phyloP scores from a whole-genome alignment of 169 alveolate genomes.

The Cryptosporidium viatorum region DNA sequence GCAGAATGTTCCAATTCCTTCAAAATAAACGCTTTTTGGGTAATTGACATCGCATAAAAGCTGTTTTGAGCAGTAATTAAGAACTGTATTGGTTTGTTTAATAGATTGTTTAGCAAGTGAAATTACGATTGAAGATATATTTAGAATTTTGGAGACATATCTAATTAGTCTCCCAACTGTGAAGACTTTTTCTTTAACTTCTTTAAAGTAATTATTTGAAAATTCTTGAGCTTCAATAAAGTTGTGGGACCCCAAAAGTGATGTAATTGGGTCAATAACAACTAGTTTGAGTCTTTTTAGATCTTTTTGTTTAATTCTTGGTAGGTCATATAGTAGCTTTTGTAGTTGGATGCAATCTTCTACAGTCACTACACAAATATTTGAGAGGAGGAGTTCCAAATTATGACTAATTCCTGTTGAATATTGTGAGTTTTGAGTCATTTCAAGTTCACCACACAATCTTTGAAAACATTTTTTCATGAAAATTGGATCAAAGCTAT shows the following conservation, averaged over 20 bases:
- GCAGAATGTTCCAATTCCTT: constrained; percentile 4
- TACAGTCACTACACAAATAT: constrained; percentile 38
- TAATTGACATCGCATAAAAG: constrained; percentile 1
- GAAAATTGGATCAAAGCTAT: constrained; percentile 60
- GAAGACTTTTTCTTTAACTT: constrained; percentile 10
- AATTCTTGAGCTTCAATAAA: constrained; percentile 7
- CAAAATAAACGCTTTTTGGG: constrained; percentile 36
- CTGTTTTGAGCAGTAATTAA: constrained; percentile 8
- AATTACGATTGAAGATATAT: constrained; percentile 8
- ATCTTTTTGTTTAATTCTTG: neutral
- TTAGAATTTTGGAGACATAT: constrained; percentile 18
- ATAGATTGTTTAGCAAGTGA: constrained; percentile 24
- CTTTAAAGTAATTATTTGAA: neutral
- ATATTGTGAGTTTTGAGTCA: constrained; percentile 19
- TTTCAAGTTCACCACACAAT: constrained; percentile 47
- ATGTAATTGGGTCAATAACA: constrained; percentile 63
- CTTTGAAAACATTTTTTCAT: constrained; percentile 65
- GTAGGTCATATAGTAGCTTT: constrained; percentile 28
- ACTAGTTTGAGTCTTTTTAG: constrained; percentile 6
- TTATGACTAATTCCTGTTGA: constrained; percentile 33
- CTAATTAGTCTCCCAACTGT: constrained; percentile 37
- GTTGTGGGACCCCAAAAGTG: constrained; percentile 27
- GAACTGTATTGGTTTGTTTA: constrained; percentile 1
- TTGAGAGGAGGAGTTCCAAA: constrained; percentile 23
- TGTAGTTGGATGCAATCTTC: constrained; percentile 5